These are phyloP conservation scores for Grosmannia clavigera DNA, from an alignment of 2,329 filamentous ascomycete genomes.

Conservation along the genomic window DNA sequence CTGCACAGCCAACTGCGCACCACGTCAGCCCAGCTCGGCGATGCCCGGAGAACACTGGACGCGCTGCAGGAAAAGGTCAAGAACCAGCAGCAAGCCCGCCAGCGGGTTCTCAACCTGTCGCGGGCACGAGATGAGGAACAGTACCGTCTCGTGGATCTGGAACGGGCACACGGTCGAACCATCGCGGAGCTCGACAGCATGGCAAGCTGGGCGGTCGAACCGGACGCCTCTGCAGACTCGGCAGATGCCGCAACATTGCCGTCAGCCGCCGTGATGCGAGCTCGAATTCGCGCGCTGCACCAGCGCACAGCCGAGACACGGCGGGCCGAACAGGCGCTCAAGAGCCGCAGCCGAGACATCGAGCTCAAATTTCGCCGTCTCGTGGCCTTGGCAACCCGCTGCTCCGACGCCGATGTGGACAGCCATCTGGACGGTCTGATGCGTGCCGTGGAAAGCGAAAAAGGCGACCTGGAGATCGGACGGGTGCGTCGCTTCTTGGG, in stretches of 20 bases:
- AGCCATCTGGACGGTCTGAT: slow-evolving; percentile 66
- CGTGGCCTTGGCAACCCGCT: slow-evolving; percentile 74
- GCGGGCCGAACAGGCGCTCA: slow-evolving; percentile 56
- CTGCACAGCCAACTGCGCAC: slow-evolving; percentile 72
- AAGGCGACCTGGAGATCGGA: slow-evolving; percentile 60
- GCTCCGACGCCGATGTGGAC: slow-evolving; percentile 69
- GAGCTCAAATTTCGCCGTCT: slow-evolving; percentile 82
- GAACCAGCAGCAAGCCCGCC: slow-evolving; percentile 51
- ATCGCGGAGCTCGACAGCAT: slow-evolving; percentile 24
- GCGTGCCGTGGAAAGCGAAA: slow-evolving; percentile 81
- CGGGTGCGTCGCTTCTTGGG: slow-evolving; percentile 68
- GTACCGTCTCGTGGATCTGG: slow-evolving; percentile 33
- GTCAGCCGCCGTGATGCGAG: slow-evolving; percentile 46
- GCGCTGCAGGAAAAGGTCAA: slow-evolving; percentile 52
- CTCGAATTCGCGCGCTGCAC: slow-evolving; percentile 58
- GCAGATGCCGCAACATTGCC: slow-evolving; percentile 37
- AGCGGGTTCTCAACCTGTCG: slow-evolving; percentile 68
- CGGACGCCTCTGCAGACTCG: slow-evolving; percentile 27
- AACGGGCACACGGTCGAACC: slow-evolving; percentile 18
- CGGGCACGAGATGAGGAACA: slow-evolving; percentile 62
- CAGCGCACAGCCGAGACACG: slow-evolving; percentile 55
- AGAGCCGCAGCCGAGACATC: slow-evolving; percentile 68
- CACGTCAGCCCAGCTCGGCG: slow-evolving; percentile 64
- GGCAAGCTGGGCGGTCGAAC: slow-evolving; percentile 43
- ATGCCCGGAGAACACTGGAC: slow-evolving; percentile 63